Conservation (phyloP, 1,139 yeast genomes). For the Citeromyces hawaiiensis region DNA sequence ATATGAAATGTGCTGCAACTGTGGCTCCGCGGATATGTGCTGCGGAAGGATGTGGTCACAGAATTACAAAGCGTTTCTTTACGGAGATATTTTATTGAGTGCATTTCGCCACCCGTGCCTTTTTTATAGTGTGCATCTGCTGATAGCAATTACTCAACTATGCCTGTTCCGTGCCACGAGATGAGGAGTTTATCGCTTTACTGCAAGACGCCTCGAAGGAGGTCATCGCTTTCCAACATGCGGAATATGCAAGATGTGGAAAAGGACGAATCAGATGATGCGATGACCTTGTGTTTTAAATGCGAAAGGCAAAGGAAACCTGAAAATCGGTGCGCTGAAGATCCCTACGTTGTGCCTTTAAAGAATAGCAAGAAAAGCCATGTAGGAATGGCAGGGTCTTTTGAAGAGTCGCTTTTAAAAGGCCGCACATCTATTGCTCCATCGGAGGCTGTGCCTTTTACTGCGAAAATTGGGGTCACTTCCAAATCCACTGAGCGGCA, state of each 20-base stretch:
- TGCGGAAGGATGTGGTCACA: conserved; percentile 5
- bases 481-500: neutral
- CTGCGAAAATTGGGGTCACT: conserved; percentile 11
- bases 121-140: no score
- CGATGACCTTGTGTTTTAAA: neutral
- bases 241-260: neutral
- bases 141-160: no score
- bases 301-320: neutral
- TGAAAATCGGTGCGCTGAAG: neutral
- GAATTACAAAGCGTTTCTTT: conserved; percentile 3
- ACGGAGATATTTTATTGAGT: conserved; percentile 2
- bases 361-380: neutral
- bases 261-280: neutral
- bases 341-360: neutral
- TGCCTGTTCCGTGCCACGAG: no score
- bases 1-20: neutral
- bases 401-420: conserved; percentile 5
- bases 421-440: conserved; percentile 4
- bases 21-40: neutral
- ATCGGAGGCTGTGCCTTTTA: conserved; percentile 9
- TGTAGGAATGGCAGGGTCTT: conserved; percentile 6
- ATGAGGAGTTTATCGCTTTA: neutral
- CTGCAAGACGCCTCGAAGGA: neutral
- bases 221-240: neutral
- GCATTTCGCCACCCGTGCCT: no score